Base-by-base conservation (phyloP, 768 basidiomycete genomes). In the Inosperma sp. region DNA sequence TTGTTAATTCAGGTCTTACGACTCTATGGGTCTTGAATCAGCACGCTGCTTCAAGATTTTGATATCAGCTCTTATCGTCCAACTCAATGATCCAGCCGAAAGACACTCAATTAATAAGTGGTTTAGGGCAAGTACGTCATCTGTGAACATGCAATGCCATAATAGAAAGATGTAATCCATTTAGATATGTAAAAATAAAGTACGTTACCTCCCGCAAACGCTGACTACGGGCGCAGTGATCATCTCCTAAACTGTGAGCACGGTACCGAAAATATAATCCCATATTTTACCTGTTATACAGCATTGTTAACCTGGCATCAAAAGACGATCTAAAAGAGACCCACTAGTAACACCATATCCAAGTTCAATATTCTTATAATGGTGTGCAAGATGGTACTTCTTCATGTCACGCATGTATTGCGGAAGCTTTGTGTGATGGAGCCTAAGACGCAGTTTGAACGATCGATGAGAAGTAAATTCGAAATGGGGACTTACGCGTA, bases 321-420 rank as follows among this genome's bases (percentile, higher is more conserved):
- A 49, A 35, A 33, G 7, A 35, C 19, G 16, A 31, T 19, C 2
- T 29, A 43, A 54, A 22, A 57, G 31, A 30, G 12, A 70, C 82
- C 46, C 60, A 88, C 89, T 93, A 6, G 94, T 97, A 9, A 98
- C 94, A 26, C 95, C 94, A 63, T 94, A 98, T 14, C 93, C 94
- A 36, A 98, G 86, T 63, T 96, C 93, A 65, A 92, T 95, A 73
- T 96, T 95, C 71, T 96, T 96, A 76, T 95, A 96, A 67, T 97
- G 95, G 63, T 97, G 94, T 6, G 92, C 93, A 56, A 99, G 80
- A 61, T 99, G 96, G 64, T 97, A 98, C 65, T 89, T 89, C 76
- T 99, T 99, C 88, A 90, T 87, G 64, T 93, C 86, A 51, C 77
- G 78, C 70, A 98, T 66, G 70, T 97, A 96, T 29, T 83, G 72